phyloP scores from a whole-genome alignment of 2,329 filamentous ascomycete species.

The Aaosphaeria arxii region DNA sequence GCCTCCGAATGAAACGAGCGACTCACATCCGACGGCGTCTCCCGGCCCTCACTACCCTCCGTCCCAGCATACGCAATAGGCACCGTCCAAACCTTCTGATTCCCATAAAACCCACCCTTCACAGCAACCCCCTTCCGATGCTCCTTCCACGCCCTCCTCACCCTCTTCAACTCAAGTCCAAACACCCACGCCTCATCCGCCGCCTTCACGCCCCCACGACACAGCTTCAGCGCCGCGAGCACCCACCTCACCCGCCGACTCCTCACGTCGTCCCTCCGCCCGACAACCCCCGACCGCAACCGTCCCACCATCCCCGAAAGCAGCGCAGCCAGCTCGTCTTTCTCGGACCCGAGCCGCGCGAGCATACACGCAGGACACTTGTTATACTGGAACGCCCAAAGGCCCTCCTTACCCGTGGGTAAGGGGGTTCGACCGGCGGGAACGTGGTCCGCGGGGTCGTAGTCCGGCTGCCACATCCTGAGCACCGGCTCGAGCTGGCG shows the following conservation, averaged over 20 bases:
- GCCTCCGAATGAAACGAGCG: no score
- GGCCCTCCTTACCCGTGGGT: not conserved
- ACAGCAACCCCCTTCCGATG: not conserved
- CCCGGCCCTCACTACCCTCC: no score
- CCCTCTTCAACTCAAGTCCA: conserved; percentile 14
- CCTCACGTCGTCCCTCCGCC: conserved; percentile 7
- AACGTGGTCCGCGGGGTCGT: conserved; percentile 7
- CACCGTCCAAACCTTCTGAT: not conserved
- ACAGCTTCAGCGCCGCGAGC: conserved; percentile 20
- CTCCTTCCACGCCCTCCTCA: not conserved
- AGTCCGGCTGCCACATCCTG: conserved; percentile 22
- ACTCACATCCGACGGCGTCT: no score
- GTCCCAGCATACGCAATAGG: no score
- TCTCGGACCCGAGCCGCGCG: conserved; percentile 23
- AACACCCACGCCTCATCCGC: conserved; percentile 16
- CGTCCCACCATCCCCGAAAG: conserved; percentile 23
- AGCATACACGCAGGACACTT: conserved; percentile 29
- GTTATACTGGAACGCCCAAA: conserved; percentile 20
- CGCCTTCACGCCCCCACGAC: conserved; percentile 4
- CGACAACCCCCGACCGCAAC: conserved; percentile 4
- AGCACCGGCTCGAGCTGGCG: conserved; percentile 28
- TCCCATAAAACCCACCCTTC: conserved; percentile 3
- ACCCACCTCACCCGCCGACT: conserved; percentile 21
- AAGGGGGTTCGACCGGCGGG: conserved; percentile 12
- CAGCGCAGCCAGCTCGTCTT: conserved; percentile 18